Evolutionary conservation across 805 yeast genomes (phyloP).

Genomic region (Cyberlindnera suaveolens): DNA sequence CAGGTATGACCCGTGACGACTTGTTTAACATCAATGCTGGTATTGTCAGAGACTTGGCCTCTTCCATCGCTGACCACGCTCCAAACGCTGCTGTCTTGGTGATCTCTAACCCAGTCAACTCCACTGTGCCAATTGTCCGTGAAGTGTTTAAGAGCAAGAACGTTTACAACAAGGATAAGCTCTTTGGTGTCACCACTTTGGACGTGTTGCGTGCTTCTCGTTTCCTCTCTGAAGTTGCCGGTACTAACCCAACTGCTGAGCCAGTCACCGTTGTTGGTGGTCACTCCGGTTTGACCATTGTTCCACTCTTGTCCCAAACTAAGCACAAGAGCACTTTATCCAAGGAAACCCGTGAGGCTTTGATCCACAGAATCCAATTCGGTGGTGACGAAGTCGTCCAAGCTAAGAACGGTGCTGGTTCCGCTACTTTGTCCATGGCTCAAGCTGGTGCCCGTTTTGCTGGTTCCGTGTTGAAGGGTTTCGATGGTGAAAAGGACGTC

Average conservation of each 20-base stretch:
- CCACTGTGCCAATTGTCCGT: constrained; percentile 94
- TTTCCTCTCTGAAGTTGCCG: constrained; percentile 61
- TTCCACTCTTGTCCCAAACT: constrained; percentile 85
- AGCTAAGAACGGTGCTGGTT: constrained; percentile 92
- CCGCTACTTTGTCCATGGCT: constrained; percentile 91
- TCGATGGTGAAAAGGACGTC: constrained; percentile 57
- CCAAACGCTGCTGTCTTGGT: constrained; percentile 81
- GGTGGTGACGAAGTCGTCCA: constrained; percentile 96
- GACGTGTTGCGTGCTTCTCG: constrained; percentile 89
- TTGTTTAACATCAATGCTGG: constrained; percentile 94
- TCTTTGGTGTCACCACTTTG: constrained; percentile 94
- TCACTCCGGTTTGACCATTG: constrained; percentile 95
- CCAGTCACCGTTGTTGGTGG: constrained; percentile 90
- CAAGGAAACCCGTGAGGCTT: constrained; percentile 57
- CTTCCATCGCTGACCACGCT: constrained; percentile 71
- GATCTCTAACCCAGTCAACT: constrained; percentile 95
- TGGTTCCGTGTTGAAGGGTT: constrained; percentile 56
- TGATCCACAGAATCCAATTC: constrained; percentile 85
- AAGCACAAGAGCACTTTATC: constrained; percentile 53
- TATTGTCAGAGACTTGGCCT: constrained; percentile 88
- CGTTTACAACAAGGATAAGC: constrained; percentile 84
- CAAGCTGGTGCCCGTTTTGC: constrained; percentile 82
- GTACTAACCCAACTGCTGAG: constrained; percentile 74
- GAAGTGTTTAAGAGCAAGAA: constrained; percentile 84
- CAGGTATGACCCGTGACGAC: constrained; percentile 98